Percentiles rank a stretch among this genome's conserved stretches.
These are phyloP conservation scores for Penicillium fuscoglaucum DNA, from an alignment of 2,329 filamentous ascomycete species.

Conservation along the genomic window DNA sequence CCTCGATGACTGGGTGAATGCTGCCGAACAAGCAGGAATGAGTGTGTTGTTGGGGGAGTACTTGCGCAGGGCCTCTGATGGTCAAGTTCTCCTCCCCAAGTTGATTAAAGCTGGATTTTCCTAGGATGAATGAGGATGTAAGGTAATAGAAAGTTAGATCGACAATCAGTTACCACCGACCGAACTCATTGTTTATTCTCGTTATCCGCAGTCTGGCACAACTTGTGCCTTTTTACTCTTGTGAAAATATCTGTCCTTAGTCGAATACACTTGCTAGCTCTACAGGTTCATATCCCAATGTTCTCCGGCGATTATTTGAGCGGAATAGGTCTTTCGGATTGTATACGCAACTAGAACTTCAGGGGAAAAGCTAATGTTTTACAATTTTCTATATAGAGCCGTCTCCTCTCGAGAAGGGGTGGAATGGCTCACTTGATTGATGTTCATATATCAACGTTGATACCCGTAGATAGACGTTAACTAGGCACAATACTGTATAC, in stretches of 20 bases:
- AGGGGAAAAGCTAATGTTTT: neutral
- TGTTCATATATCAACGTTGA: neutral
- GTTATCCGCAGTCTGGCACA: too few species aligned
- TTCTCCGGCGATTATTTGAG: too few species aligned
- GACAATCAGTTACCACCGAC: neutral
- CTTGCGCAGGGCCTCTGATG: slow-evolving; percentile 16
- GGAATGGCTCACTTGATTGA: neutral
- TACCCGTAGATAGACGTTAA: neutral
- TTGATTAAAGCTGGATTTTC: slow-evolving; percentile 12
- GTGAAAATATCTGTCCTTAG: neutral
- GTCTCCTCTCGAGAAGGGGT: neutral
- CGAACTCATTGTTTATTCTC: neutral
- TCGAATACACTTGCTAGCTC: neutral
- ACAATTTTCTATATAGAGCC: too few species aligned
- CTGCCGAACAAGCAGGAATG: slow-evolving; percentile 24
- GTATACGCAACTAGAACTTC: neutral
- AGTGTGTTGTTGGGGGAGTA: slow-evolving; percentile 21
- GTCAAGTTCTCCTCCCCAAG: slow-evolving; percentile 19
- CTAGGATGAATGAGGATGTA: neutral
- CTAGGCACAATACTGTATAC: neutral
- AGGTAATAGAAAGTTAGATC: neutral
- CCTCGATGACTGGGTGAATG: slow-evolving; percentile 19
- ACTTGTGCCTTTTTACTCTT: neutral
- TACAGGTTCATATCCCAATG: neutral
- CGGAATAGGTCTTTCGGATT: neutral